A percentile compares a stretch with the other conserved stretches of the same genome.
phyloP scores from a whole-genome alignment of 75 land plant species.

The Selaginella moellendorffii region DNA sequence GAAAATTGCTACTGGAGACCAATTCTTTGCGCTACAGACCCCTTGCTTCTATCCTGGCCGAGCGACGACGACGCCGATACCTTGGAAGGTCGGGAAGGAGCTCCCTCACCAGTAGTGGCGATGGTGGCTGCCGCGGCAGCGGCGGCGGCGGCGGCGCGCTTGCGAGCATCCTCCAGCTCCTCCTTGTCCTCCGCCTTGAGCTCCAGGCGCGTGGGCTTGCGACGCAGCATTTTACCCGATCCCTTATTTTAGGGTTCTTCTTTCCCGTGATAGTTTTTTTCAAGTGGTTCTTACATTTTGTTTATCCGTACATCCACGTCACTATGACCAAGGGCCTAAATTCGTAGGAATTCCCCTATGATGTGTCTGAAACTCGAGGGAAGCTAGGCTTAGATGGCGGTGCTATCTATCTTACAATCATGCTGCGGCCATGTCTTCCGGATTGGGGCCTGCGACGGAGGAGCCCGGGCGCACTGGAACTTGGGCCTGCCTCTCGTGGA shows the following conservation, averaged over 20 bases:
- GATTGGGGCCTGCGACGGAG: not conserved
- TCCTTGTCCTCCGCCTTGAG: constrained; percentile 55
- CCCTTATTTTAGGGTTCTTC: no score
- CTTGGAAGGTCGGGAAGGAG: no score
- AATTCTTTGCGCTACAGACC: constrained; percentile 22
- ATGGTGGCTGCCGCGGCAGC: constrained; percentile 10
- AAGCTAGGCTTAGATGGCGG: no score
- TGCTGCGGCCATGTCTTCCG: not conserved
- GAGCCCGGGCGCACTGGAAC: not conserved
- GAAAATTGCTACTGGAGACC: no score
- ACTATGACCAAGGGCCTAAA: no score
- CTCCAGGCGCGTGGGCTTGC: constrained; percentile 61
- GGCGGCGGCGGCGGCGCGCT: constrained; percentile 20
- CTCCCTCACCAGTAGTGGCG: constrained; percentile 13
- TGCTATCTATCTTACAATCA: no score
- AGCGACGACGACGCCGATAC: no score
- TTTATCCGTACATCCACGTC: no score
- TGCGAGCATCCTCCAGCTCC: constrained; percentile 45
- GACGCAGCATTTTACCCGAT: constrained; percentile 67
- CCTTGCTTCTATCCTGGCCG: constrained; percentile 12
- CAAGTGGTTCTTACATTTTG: no score
- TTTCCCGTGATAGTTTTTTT: no score
- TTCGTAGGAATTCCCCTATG: no score
- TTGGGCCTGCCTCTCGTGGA: not conserved
- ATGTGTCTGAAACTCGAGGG: no score